Base-by-base conservation (phyloP, 208 protist species). In the Vickermania spadyakhi region DNA sequence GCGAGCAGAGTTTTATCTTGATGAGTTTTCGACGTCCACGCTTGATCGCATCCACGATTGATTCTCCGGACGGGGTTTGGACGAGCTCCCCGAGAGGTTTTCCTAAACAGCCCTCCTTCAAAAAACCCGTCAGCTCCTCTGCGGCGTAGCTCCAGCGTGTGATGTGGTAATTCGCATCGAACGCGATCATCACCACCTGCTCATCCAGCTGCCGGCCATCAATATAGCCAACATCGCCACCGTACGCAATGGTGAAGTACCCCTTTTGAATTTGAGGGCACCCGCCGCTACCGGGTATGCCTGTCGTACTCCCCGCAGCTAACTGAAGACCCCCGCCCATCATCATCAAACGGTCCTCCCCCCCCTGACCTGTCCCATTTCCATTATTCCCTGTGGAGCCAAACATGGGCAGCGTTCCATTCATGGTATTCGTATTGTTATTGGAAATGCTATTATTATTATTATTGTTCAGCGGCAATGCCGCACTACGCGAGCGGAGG, bases 181-280 rank as follows among this genome's bases (percentile, higher is more conserved):
- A 95, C 27, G 79, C 88, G 58, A 95, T 95, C 88, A 95, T 92
- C 31, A 91, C 79, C 18, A 91, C 80, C 53, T 93, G 88, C 18
- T 80, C 71, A 60, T 95, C 78, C 23, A 95, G 67, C 53, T 88
- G 73, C 60, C 73, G 81, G 4, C 81, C 81, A 41, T 95, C 88
- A 67, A 95, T 93, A 72, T 91, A 91, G 52, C 84, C 88, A 23
- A 94, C 59, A 58, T 70, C 70, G 26, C 66, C 68, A 21, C 66
- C 70, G 61, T 92, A 91, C 2, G 77, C 76, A 31, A 94, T 86
- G 13, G 81, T 80, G 52, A 89, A 94, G 64, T 81, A 94, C 4
- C 84, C 84, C 1, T 58, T 77, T 62, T 73, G 76, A 25, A 82
- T 88, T 31, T 87, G 66, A 11, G 25, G 22, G n/a, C 64, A 58